Conservation (phyloP, 768 basidiomycete species). For the Tulasnella sp. region DNA sequence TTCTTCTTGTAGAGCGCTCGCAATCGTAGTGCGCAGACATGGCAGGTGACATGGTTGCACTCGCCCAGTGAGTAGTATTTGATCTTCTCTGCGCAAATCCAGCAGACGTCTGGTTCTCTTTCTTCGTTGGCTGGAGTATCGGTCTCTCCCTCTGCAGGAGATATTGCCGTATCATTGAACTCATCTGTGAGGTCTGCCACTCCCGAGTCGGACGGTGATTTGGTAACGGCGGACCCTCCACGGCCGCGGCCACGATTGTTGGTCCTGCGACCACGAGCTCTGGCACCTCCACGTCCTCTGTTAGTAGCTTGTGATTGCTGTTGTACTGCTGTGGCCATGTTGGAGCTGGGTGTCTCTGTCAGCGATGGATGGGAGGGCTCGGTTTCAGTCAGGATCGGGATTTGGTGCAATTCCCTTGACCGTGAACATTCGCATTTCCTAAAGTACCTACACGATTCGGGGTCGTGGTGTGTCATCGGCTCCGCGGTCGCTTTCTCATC, state of each 20-base stretch:
- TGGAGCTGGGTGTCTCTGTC: neutral
- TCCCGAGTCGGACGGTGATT: neutral
- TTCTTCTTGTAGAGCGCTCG: slow-evolving; percentile 89
- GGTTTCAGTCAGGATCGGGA: neutral
- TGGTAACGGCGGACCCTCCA: neutral
- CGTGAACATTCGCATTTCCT: neutral
- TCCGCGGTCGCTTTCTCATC: neutral
- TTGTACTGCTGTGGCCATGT: slow-evolving; percentile 4
- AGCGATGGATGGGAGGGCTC: neutral
- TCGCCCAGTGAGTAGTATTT: slow-evolving; percentile 84
- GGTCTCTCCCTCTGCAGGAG: neutral
- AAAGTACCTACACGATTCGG: neutral
- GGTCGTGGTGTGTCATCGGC: neutral
- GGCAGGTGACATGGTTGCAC: slow-evolving; percentile 94
- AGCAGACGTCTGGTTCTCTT: slow-evolving; percentile 48
- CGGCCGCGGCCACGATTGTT: slow-evolving; percentile 15
- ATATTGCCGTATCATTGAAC: neutral
- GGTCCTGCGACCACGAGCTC: slow-evolving; percentile 7
- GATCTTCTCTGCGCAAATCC: slow-evolving; percentile 92
- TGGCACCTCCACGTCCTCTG: slow-evolving; percentile 12
- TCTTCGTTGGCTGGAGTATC: slow-evolving; percentile 14
- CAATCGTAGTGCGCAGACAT: slow-evolving; percentile 83
- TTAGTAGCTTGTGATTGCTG: slow-evolving; percentile 1
- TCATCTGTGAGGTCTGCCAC: neutral
- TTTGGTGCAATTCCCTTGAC: neutral